Percentiles rank a stretch among this genome's conserved stretches.
These are phyloP conservation scores for Sutorius eximius DNA, from an alignment of 1,284 basidiomycete species.

Conservation along the genomic window DNA sequence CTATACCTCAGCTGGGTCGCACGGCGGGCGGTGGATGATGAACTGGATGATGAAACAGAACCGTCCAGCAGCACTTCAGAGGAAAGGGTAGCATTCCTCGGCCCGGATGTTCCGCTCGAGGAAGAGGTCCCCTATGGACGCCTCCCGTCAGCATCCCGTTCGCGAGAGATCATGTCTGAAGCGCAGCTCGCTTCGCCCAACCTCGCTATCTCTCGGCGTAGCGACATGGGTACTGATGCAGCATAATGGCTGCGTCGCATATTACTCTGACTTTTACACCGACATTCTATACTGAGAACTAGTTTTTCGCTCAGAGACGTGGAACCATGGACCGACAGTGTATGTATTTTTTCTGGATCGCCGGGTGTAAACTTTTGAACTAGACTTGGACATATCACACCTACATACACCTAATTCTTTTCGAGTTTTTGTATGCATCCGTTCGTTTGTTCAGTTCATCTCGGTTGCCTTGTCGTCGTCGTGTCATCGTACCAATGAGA, in stretches of 20 bases:
- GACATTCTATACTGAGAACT: background rate
- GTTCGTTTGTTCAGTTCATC: slow-evolving; percentile 11
- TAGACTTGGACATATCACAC: slow-evolving; percentile 3
- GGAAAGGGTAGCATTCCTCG: slow-evolving; percentile 47
- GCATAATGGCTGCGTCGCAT: slow-evolving; percentile 14
- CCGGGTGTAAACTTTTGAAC: slow-evolving; percentile 24
- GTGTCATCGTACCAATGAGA: background rate
- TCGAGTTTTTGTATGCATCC: slow-evolving; percentile 1
- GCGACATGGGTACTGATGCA: slow-evolving; percentile 11
- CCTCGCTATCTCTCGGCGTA: slow-evolving; percentile 17
- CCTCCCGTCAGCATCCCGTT: slow-evolving; percentile 21
- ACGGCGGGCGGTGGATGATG: slow-evolving; percentile 76
- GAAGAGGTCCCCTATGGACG: slow-evolving; percentile 23
- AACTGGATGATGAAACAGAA: slow-evolving; percentile 57
- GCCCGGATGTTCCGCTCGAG: slow-evolving; percentile 21
- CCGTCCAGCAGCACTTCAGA: slow-evolving; percentile 41
- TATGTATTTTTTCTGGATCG: slow-evolving; percentile 25
- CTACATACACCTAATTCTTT: slow-evolving; percentile 4
- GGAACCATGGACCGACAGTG: slow-evolving; percentile 12
- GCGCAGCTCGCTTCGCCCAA: slow-evolving; percentile 20
- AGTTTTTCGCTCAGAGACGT: slow-evolving; percentile 1
- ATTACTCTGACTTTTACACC: background rate
- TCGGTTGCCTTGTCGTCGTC: slow-evolving; percentile 3
- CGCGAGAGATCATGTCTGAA: slow-evolving; percentile 31
- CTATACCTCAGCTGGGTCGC: slow-evolving; percentile 80